Conservation (phyloP, 495 filamentous ascomycete species). For the Pyronema domesticum region DNA sequence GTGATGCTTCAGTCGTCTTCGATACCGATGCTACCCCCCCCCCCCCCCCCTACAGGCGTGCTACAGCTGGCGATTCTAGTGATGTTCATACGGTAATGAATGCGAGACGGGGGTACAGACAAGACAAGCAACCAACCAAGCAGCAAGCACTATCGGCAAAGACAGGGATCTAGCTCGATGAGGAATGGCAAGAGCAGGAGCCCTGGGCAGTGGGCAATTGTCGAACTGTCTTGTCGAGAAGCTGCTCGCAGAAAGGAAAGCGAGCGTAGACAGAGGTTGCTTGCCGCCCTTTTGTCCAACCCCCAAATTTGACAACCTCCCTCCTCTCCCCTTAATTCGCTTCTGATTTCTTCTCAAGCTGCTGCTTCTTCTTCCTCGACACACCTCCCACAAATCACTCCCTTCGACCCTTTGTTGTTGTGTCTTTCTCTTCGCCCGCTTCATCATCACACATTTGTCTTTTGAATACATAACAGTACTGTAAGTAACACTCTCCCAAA, state of each 20-base stretch:
- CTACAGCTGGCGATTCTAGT: too few relatives aligned
- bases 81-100: background rate
- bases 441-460: conserved; percentile 8
- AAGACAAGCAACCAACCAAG: conserved; percentile 23
- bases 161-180: conserved; percentile 5
- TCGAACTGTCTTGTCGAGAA: background rate
- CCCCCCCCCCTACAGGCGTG: too few relatives aligned
- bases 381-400: conserved; percentile 4
- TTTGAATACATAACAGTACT: background rate
- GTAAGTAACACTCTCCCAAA: background rate
- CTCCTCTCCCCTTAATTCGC: conserved; percentile 9
- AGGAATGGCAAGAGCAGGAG: too few relatives aligned
- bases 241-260: conserved; percentile 16
- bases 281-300: conserved; percentile 22
- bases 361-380: too few relatives aligned
- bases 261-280: conserved; percentile 23
- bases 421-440: conserved; percentile 15
- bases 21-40: too few relatives aligned
- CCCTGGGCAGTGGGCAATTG: too few relatives aligned
- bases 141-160: conserved; percentile 28
- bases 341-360: conserved; percentile 19
- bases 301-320: conserved; percentile 11
- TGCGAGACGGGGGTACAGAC: conserved; percentile 6
- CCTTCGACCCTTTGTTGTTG: conserved; percentile 22
- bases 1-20: too few relatives aligned